Conservation (phyloP, 2,329 filamentous ascomycete genomes). For the Aureobasidium pullulans region DNA sequence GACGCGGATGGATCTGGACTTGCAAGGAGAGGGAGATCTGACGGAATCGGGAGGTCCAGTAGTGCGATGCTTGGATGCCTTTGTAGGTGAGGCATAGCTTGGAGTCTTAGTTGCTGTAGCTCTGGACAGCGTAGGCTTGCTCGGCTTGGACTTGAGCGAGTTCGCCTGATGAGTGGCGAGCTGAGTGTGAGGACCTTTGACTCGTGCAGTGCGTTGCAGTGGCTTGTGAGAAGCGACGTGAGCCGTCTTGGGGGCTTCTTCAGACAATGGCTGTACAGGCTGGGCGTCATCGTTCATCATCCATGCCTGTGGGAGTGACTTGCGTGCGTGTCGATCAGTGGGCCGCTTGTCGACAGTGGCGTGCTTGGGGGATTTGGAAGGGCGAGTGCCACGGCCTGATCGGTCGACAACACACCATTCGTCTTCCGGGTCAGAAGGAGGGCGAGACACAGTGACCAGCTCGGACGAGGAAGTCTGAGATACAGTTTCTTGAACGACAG, state of each 20-base stretch:
- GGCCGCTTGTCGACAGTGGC: slow-evolving; percentile 13
- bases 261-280: not conserved
- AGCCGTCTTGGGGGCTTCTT: not conserved
- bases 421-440: not conserved
- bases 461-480: not conserved
- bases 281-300: slow-evolving; percentile 7
- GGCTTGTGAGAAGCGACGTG: not conserved
- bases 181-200: not conserved
- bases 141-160: slow-evolving; percentile 9
- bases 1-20: not conserved
- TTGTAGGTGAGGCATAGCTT: slow-evolving; percentile 10
- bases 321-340: slow-evolving; percentile 20
- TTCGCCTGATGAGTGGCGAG: not conserved
- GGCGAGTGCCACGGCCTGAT: not conserved
- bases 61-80: slow-evolving; percentile 5
- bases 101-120: not conserved
- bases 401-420: slow-evolving; percentile 2
- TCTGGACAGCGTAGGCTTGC: slow-evolving; percentile 7
- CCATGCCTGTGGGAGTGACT: slow-evolving; percentile 24
- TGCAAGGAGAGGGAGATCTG: not conserved
- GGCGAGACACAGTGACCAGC: not conserved
- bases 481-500: not conserved
- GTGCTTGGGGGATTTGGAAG: not conserved
- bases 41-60: not conserved
- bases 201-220: not conserved